Conservation (phyloP, 306 rosid species). For the Lupinus albus region DNA sequence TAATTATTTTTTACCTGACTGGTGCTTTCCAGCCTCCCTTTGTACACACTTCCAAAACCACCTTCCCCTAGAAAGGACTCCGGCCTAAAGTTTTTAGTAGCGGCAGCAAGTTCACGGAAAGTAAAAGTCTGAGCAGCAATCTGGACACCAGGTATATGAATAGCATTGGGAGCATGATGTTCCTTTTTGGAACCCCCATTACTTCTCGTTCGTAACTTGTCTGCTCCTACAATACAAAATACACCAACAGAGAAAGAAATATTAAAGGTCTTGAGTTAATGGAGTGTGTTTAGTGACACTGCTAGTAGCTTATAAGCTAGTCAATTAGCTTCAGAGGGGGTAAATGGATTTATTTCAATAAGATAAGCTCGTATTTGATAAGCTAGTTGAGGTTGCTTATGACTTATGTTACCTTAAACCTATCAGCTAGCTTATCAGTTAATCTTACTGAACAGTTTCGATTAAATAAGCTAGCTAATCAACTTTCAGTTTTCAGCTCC, state of each 20-base stretch:
- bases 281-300: no score
- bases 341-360: no score
- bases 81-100: conserved; percentile 73
- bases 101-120: conserved; percentile 80
- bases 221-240: conserved; percentile 66
- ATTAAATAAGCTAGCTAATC: no score
- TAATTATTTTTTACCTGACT: conserved; percentile 61
- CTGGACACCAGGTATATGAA: conserved; percentile 54
- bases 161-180: conserved; percentile 56
- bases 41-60: conserved; percentile 89
- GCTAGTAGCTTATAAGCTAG: no score
- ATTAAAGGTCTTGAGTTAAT: no score
- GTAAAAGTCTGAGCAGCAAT: conserved; percentile 87
- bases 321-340: no score
- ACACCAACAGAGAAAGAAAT: conserved; percentile 33
- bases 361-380: no score
- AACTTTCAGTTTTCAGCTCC: no score
- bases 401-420: no score
- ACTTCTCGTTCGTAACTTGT: conserved; percentile 63
- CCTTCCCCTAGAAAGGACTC: conserved; percentile 89
- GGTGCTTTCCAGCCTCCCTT: conserved; percentile 75
- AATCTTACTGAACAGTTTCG: no score
- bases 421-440: no score
- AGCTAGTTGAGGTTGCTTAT: no score
- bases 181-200: conserved; percentile 73